Conservation (phyloP, 2,329 filamentous ascomycete genomes). For the Mycosphaerelloides madeirae region DNA sequence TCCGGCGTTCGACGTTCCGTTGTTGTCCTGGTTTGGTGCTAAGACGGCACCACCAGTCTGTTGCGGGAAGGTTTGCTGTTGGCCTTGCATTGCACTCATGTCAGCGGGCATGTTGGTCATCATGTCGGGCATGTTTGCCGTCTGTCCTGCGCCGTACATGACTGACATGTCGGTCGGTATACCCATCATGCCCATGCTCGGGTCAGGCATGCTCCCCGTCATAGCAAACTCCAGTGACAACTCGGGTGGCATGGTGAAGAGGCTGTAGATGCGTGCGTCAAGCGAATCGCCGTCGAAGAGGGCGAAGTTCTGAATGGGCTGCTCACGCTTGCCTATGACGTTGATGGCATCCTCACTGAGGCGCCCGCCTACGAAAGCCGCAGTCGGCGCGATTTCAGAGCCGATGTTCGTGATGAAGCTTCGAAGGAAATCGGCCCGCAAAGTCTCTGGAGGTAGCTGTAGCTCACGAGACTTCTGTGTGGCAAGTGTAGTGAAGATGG, state of each 20-base stretch:
- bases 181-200: constrained; percentile 7
- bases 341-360: constrained; percentile 97
- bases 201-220: neutral
- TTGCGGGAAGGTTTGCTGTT: neutral
- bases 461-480: constrained; percentile 71
- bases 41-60: too few relatives aligned
- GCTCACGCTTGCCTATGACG: constrained; percentile 82
- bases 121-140: constrained; percentile 1
- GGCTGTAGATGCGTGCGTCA: constrained; percentile 71
- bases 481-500: constrained; percentile 70
- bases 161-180: constrained; percentile 4
- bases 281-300: constrained; percentile 83
- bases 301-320: constrained; percentile 92
- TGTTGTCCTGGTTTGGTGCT: too few relatives aligned
- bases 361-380: constrained; percentile 82
- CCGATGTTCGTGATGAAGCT: constrained; percentile 83
- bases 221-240: constrained; percentile 11
- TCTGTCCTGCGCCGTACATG: constrained; percentile 5
- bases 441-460: constrained; percentile 41
- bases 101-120: neutral
- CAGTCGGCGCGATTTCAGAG: constrained; percentile 78
- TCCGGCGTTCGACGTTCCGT: too few relatives aligned
- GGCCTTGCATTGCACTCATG: neutral
- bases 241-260: constrained; percentile 41
- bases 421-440: constrained; percentile 61